Evolutionary conservation across 2,329 filamentous ascomycete species (phyloP).

Genomic region (Sphaerulina musiva): DNA sequence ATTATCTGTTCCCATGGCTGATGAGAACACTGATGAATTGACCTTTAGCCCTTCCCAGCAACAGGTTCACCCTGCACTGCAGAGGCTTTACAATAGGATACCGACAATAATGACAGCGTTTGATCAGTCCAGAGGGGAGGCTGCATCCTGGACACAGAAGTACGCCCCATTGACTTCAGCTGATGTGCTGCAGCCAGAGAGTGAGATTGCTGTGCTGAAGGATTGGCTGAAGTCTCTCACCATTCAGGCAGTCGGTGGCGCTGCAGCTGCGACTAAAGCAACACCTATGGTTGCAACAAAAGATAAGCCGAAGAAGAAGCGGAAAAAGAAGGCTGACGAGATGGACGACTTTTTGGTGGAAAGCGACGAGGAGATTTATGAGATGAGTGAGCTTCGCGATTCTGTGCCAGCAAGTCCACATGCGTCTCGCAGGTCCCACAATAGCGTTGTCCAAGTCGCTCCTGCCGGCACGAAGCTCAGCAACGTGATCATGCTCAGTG

Average conservation of each 20-base stretch:
- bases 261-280: conserved; percentile 34
- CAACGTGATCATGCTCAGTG: conserved; percentile 82
- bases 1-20: conserved; percentile 24
- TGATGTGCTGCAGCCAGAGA: conserved; percentile 69
- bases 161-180: conserved; percentile 65
- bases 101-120: conserved; percentile 64
- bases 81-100: conserved; percentile 55
- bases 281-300: conserved; percentile 11
- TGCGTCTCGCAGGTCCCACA: conserved; percentile 11
- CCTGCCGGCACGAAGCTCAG: conserved; percentile 42
- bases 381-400: conserved; percentile 62
- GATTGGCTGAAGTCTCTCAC: conserved; percentile 75
- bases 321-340: conserved; percentile 55
- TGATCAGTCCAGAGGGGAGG: conserved; percentile 71
- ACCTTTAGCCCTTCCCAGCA: conserved; percentile 12
- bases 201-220: conserved; percentile 63
- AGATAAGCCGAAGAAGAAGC: conserved; percentile 52
- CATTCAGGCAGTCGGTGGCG: conserved; percentile 68
- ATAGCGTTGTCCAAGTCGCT: conserved; percentile 39
- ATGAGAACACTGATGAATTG: conserved; percentile 15
- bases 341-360: conserved; percentile 74
- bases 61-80: conserved; percentile 52
- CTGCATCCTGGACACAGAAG: conserved; percentile 69
- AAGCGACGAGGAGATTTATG: conserved; percentile 66
- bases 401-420: conserved; percentile 12